These are phyloP conservation scores for Apiospora sp. DNA, from an alignment of 2,329 filamentous ascomycete genomes.

Conservation along the genomic window DNA sequence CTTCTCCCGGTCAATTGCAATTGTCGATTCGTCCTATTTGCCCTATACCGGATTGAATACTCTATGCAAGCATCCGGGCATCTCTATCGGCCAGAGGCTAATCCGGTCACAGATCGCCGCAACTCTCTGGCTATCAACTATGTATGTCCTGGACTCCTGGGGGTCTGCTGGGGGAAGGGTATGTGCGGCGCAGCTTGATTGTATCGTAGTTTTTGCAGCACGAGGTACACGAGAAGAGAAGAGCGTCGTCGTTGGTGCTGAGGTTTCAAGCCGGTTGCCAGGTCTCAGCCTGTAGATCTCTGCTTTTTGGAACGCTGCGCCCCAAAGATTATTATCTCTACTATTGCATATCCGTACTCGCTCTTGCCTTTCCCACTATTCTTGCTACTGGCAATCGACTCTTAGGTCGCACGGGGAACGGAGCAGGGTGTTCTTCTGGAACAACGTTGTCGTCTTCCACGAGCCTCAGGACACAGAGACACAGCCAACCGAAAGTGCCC, in stretches of 20 bases:
- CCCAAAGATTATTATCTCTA: slow-evolving; percentile 18
- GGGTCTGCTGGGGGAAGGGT: neutral
- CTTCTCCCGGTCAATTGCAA: slow-evolving; percentile 13
- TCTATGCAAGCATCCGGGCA: slow-evolving; percentile 14
- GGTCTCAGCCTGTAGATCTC: slow-evolving; percentile 53
- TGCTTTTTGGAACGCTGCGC: slow-evolving; percentile 35
- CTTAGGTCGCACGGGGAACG: neutral
- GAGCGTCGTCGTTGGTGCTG: slow-evolving; percentile 19
- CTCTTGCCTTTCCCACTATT: slow-evolving; percentile 3
- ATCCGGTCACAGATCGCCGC: slow-evolving; percentile 43
- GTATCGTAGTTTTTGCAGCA: no score
- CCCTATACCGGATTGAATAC: slow-evolving; percentile 3
- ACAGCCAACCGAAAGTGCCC: slow-evolving; percentile 1
- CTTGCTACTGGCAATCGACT: slow-evolving; percentile 1
- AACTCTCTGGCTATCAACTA: slow-evolving; percentile 5
- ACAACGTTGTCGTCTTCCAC: slow-evolving; percentile 21
- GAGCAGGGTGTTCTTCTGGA: slow-evolving; percentile 25
- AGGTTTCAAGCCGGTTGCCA: slow-evolving; percentile 50
- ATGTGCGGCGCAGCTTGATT: neutral
- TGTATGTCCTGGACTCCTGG: neutral
- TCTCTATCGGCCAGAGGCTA: slow-evolving; percentile 39
- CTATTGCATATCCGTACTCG: slow-evolving; percentile 8
- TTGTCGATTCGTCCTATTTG: neutral
- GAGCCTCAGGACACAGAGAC: slow-evolving; percentile 3
- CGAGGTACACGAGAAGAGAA: neutral